Base-by-base conservation (phyloP, 2,329 filamentous ascomycete species). In the Diaporthe destruens region DNA sequence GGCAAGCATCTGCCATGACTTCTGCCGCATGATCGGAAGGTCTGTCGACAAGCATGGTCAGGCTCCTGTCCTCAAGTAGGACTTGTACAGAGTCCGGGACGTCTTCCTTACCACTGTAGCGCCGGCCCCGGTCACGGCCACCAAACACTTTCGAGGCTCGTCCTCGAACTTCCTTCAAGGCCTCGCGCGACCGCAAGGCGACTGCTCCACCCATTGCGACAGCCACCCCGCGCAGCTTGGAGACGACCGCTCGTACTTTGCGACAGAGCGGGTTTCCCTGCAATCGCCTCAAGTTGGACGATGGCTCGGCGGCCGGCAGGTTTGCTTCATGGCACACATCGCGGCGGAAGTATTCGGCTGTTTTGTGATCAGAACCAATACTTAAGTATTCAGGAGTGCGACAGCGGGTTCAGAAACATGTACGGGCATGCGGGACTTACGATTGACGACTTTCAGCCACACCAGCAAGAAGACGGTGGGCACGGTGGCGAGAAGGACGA, bases 1-100 rank as follows among this genome's bases (percentile, higher is more conserved):
- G 70, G 70, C 72, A 18, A 72, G 70, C 16, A 53, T 25, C 66
- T 74, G 70, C 72, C 72, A 72, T 14, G 56, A 59, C 9, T 57
- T 59, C 18, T 59, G 34, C 11, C 42, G 56, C 56, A 69, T 72
- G 51, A 72, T 55, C 20, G 70, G 72, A 16, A 74, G 72, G 4
- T 74, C 72, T 74, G 56, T 29, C 32, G 32, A n/a, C 32, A 25
- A 39, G 12, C 12, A 25, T 1, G 20, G 47, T 66, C 61, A 66
- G 61, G 32, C 8, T 1, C 9, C 8, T 55, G 29, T 16, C 29
- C 5, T 11, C 16, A 1, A 2, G 0, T 36, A 1, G 57, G 16
- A 32, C 8, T 9, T 6, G 11, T n/a, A 47, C 57, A 6, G 9
- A 6, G 9, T 47, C 57, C 47, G 23, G 7, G n/a, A 34, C 9